Evolutionary conservation across 2,329 filamentous ascomycete genomes (phyloP).

Genomic region (Xylaria digitata): DNA sequence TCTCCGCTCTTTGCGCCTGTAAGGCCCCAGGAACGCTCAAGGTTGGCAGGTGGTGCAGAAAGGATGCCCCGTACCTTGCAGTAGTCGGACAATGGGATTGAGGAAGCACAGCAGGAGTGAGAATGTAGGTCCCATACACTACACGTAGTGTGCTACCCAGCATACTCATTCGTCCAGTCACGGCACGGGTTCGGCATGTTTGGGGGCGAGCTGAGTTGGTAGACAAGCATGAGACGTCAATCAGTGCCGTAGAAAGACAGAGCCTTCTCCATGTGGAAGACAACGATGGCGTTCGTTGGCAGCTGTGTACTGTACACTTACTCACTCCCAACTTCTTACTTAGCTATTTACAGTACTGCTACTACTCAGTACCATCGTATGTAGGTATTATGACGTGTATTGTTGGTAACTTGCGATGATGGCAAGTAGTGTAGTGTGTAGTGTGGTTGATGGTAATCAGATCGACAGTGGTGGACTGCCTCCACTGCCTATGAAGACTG

Average conservation of each 20-base stretch:
- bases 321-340: too few relatives aligned
- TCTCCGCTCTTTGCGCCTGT: conserved; percentile 20
- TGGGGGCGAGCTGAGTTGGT: conserved; percentile 15
- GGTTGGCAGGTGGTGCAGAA: conserved; percentile 34
- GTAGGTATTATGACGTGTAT: too few relatives aligned
- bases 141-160: not conserved
- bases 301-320: conserved; percentile 1
- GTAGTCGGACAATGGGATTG: conserved; percentile 24
- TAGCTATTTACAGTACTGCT: not conserved
- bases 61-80: conserved; percentile 39
- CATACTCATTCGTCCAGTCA: not conserved
- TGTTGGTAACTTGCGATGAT: not conserved
- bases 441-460: too few relatives aligned
- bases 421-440: too few relatives aligned
- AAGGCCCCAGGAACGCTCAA: conserved; percentile 9
- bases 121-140: conserved; percentile 21
- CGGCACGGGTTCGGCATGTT: conserved; percentile 4
- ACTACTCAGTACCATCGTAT: too few relatives aligned
- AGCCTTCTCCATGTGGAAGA: conserved; percentile 9
- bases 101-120: conserved; percentile 19
- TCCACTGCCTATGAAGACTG: too few relatives aligned
- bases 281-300: conserved; percentile 18
- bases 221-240: conserved; percentile 11
- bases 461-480: too few relatives aligned
- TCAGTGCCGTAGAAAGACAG: conserved; percentile 5